Evolutionary conservation across 768 basidiomycete genomes (phyloP), one percentile per base, ranked within the genome.

Genomic region (Auriscalpium orientale): DNA sequence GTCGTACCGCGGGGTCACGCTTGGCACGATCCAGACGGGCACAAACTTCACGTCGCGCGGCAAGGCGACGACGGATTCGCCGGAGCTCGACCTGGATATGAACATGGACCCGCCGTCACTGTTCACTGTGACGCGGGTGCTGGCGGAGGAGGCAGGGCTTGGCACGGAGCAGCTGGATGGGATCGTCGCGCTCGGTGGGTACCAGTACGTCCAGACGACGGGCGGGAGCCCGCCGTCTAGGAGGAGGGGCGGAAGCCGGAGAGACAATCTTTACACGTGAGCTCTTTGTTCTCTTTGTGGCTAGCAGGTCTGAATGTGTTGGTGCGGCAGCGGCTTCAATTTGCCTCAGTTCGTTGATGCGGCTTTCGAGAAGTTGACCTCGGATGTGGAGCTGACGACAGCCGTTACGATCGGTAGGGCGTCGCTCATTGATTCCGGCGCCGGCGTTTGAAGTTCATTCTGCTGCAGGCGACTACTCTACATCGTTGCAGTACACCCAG

Each of bases 41-140:
- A 80, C 72, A 1, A 72, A 76, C 58, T 86, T 89, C 64, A 67
- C 65, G 12, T 72, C 79, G 0, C 63, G 74, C 7, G 82, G 84
- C 10, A 81, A 82, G 57, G 68, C 74, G 5, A 79, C 75, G 3
- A 83, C 79, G 2, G 69, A 72, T 35, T 86, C 84, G 2, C 86
- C 87, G 8, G 65, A 65, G 7, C 70, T 89, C 56, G 70, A 81
- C 56, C 69, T 88, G 53, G 70, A 80, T 62, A 79, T 89, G 79
- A 86, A 88, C 65, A 77, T 83, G 59, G 81, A 87, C 59, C 85
- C 85, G 18, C 67, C 79, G 9, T 70, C 78, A n/a, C 71, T 90
- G 38, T 89, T 90, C 67, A 84, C 85, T 0, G 71, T 89, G 21
- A 84, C 85, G 35, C 79, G 85, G n/a, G 72, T 75, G 5, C 74